These are phyloP conservation scores for Maudiozyma barnettii DNA, from an alignment of 805 yeast genomes.

Conservation along the genomic window DNA sequence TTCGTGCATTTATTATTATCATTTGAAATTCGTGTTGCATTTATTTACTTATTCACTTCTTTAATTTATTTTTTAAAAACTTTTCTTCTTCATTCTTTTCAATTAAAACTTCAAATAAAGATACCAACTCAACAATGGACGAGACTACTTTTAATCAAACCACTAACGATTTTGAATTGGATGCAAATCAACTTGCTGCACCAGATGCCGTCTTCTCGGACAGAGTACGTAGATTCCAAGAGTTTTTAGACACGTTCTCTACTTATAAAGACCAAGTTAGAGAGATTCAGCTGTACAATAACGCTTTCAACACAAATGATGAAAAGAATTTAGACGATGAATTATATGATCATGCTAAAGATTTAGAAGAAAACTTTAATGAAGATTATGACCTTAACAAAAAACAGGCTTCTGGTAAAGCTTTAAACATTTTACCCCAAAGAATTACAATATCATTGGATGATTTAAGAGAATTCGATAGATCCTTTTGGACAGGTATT, in stretches of 20 bases:
- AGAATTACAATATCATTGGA: conserved; percentile 73
- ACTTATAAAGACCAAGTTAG: conserved; percentile 63
- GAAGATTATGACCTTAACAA: conserved; percentile 5
- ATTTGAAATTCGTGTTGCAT: background rate
- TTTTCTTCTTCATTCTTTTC: background rate
- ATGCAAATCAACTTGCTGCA: conserved; percentile 12
- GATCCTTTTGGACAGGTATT: conserved; percentile 66
- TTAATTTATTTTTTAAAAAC: background rate
- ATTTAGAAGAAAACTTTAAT: conserved; percentile 8
- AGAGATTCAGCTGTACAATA: conserved; percentile 59
- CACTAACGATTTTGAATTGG: conserved; percentile 6
- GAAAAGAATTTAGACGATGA: conserved; percentile 2
- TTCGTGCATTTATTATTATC: background rate
- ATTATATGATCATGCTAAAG: conserved; percentile 6
- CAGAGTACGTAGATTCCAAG: conserved; percentile 80
- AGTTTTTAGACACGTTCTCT: conserved; percentile 62
- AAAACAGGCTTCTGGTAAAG: conserved; percentile 3
- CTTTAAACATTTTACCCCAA: conserved; percentile 14
- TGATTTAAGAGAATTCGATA: conserved; percentile 78
- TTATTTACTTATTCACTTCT: too few relatives aligned
- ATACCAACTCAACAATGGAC: conserved; percentile 1
- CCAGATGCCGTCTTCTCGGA: conserved; percentile 56
- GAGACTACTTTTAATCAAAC: conserved; percentile 2
- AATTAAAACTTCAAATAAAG: background rate
- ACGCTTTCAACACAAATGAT: conserved; percentile 24